Percentiles rank a stretch among this genome's conserved stretches.
These are phyloP conservation scores for Auxenochlorella pyrenoidosa DNA, from an alignment of 139 green algal genomes.

Conservation along the genomic window DNA sequence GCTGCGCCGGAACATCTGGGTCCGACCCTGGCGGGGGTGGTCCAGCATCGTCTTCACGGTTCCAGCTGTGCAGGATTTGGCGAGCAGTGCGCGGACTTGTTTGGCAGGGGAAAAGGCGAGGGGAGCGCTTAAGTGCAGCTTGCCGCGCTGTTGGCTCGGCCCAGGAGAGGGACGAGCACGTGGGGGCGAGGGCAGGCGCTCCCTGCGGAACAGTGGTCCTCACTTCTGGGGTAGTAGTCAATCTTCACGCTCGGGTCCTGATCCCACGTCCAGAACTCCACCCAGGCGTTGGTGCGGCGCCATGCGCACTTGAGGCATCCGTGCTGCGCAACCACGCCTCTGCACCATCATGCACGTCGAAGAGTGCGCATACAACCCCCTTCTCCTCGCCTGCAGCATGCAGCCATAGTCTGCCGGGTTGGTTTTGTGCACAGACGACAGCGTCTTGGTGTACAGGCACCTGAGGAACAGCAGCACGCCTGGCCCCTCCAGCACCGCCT, in stretches of 20 bases:
- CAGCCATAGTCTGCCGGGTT: too few relatives aligned
- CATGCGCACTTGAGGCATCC: background rate
- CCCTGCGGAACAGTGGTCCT: background rate
- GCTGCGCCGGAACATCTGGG: constrained; percentile 56
- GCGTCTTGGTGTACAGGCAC: background rate
- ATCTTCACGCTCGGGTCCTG: background rate
- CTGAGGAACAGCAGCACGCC: background rate
- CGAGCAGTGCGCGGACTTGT: background rate
- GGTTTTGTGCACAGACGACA: too few relatives aligned
- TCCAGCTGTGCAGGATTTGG: constrained; percentile 21
- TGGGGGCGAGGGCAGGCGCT: too few relatives aligned
- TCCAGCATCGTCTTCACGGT: constrained; percentile 59
- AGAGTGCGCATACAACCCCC: too few relatives aligned
- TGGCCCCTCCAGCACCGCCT: background rate
- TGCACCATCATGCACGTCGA: too few relatives aligned
- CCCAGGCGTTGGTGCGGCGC: background rate
- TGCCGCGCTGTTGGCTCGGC: too few relatives aligned
- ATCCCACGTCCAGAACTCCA: constrained; percentile 19
- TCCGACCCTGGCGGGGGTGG: constrained; percentile 49
- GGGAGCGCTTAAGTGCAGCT: background rate
- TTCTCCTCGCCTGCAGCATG: too few relatives aligned
- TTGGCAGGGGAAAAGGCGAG: background rate
- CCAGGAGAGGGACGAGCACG: too few relatives aligned
- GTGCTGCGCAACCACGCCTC: too few relatives aligned
- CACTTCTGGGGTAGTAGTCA: constrained; percentile 36